Evolutionary conservation across 495 filamentous ascomycete genomes (phyloP).

Genomic region (Bombardia bombarda): DNA sequence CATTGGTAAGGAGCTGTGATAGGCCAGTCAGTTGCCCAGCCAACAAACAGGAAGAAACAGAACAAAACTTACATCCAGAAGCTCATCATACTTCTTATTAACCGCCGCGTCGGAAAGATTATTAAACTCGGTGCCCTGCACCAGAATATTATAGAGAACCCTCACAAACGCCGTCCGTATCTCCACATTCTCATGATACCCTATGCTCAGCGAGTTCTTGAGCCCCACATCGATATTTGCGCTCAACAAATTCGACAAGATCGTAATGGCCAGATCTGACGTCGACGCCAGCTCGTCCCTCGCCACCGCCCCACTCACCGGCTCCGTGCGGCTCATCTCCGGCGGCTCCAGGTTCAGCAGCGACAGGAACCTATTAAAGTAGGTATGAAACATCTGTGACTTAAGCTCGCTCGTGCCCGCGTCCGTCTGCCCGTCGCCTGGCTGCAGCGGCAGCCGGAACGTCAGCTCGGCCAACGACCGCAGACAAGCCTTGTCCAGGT

Average conservation of each 20-base stretch:
- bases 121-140: slow-evolving; percentile 61
- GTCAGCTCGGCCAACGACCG: slow-evolving; percentile 53
- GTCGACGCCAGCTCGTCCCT: slow-evolving; percentile 41
- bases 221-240: slow-evolving; percentile 63
- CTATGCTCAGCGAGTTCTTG: slow-evolving; percentile 56
- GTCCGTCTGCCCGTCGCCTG: slow-evolving; percentile 52
- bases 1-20: slow-evolving; percentile 45
- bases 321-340: slow-evolving; percentile 35
- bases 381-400: slow-evolving; percentile 57
- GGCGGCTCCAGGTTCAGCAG: slow-evolving; percentile 47
- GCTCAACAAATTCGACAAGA: slow-evolving; percentile 57
- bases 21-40: background rate
- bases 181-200: slow-evolving; percentile 58
- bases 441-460: slow-evolving; percentile 55
- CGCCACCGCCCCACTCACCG: slow-evolving; percentile 25
- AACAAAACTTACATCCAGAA: slow-evolving; percentile 41
- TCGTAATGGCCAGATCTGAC: slow-evolving; percentile 53
- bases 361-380: slow-evolving; percentile 56
- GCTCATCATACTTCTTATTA: slow-evolving; percentile 55
- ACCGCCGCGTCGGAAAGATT: slow-evolving; percentile 55
- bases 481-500: slow-evolving; percentile 56
- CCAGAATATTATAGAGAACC: slow-evolving; percentile 58
- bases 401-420: slow-evolving; percentile 55
- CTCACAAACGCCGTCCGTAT: slow-evolving; percentile 61
- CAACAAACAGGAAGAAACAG: background rate